Evolutionary conservation across 164 flowering plant genomes (phyloP), one percentile per base, ranked within the genome.

Genomic region (Stephania yunnanensis): DNA sequence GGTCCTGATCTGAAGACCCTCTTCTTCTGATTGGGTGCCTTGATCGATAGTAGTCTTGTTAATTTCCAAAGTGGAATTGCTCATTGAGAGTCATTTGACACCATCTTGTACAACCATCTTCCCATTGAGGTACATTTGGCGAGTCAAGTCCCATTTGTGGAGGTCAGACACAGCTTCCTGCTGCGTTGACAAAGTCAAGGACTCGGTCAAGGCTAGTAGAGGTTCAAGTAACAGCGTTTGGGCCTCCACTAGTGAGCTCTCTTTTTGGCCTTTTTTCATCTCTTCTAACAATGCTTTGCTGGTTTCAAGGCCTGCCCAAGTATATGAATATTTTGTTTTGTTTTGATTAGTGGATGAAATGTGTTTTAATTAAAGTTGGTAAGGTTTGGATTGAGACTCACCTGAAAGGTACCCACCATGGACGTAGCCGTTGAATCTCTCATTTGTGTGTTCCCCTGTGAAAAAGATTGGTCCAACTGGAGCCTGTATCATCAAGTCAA

Each of bases 381-480:
- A 11, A 69, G 15, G 3, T 12, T 30, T 42, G 45, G 36, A 36
- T 36, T 3, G 45, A 52, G 7, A 29, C 29, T 15, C 25, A 71
- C 98, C 98, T 73, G 98, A 85, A 12, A 92, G 89, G 78, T 89
- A 92, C 75, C 90, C 98, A 31, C 98, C 97, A 74, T 94, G 98
- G 64, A 91, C 98, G 72, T 90, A 94, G 44, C 97, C 98, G 74
- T 80, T 92, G 70, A 92, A 94, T 75, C 85, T 87, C 78, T 92
- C 97, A 61, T 89, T 91, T 6, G 98, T 94, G 75, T 94, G 95
- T 71, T 94, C 98, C 61, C 98, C 98, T 0, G 89, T 88, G 76
- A 92, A 94, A 78, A 89, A 94, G 17, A 94, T 78, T 50, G 88
- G 85, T 72, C 94, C 98, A 1, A 91, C 87, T 0, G 95, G 89